Conservation (phyloP, 768 basidiomycete species). For the Erythrobasidium yunnanense region DNA sequence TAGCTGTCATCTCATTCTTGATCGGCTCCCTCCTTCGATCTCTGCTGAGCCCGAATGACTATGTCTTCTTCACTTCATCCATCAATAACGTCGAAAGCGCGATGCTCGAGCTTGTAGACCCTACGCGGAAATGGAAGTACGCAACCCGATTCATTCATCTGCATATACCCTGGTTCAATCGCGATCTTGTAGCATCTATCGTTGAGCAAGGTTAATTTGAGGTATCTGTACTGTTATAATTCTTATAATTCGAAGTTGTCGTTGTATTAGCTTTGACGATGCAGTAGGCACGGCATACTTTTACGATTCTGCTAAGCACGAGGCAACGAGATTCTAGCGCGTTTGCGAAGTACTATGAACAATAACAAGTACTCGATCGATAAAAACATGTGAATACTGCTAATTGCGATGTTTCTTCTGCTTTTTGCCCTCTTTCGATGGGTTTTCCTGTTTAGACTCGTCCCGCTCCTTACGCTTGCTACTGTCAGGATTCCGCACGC, state of each 20-base stretch:
- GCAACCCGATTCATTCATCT: conserved; percentile 35
- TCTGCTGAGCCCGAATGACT: conserved; percentile 78
- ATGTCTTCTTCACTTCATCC: conserved; percentile 54
- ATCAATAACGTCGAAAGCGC: conserved; percentile 30
- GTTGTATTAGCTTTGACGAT: too few species aligned
- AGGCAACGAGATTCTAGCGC: too few species aligned
- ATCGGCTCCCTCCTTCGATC: conserved; percentile 82
- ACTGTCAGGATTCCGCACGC: conserved; percentile 34
- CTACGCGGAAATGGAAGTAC: conserved; percentile 33
- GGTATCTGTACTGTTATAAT: too few species aligned
- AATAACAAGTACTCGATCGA: neutral
- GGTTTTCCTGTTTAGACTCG: neutral
- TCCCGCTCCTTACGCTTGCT: conserved; percentile 33
- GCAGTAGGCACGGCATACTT: too few species aligned
- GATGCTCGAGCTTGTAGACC: conserved; percentile 31
- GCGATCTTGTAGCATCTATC: conserved; percentile 34
- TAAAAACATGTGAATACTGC: neutral
- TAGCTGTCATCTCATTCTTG: conserved; percentile 76
- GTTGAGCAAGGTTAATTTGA: conserved; percentile 30
- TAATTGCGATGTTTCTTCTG: conserved; percentile 33
- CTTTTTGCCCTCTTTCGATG: conserved; percentile 19
- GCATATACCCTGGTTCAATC: conserved; percentile 6
- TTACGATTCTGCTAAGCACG: too few species aligned
- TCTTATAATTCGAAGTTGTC: too few species aligned
- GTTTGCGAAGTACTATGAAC: too few species aligned